These are phyloP conservation scores for Juglanconis sp. DNA, from an alignment of 2,329 filamentous ascomycete genomes.

Conservation along the genomic window DNA sequence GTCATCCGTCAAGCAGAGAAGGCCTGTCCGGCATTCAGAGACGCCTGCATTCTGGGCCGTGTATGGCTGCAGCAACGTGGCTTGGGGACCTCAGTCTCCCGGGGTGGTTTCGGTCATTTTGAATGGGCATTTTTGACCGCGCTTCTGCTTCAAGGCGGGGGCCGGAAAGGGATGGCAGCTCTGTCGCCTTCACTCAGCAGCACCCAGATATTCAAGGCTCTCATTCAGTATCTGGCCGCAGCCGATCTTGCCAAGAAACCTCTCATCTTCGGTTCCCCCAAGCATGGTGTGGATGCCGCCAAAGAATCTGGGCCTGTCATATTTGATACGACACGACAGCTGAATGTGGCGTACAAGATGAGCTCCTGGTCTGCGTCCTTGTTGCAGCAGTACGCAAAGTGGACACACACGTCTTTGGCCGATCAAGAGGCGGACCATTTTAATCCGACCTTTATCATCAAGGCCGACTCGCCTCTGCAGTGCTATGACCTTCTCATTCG, in stretches of 20 bases:
- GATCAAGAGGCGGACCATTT: constrained; percentile 77
- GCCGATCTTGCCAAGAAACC: constrained; percentile 70
- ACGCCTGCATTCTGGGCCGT: constrained; percentile 81
- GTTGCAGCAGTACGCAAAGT: constrained; percentile 70
- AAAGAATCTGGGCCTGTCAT: constrained; percentile 61
- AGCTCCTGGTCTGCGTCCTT: constrained; percentile 74
- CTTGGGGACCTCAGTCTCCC: constrained; percentile 64
- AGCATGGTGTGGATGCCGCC: constrained; percentile 37
- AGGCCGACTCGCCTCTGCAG: constrained; percentile 51
- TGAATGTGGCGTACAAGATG: constrained; percentile 92
- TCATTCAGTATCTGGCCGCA: constrained; percentile 78
- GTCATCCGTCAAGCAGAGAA: constrained; percentile 67
- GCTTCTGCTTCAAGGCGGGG: constrained; percentile 74
- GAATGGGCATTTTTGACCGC: constrained; percentile 85
- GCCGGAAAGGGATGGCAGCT: constrained; percentile 65
- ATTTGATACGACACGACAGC: constrained; percentile 69
- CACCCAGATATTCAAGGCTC: constrained; percentile 92
- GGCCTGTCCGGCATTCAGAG: constrained; percentile 69
- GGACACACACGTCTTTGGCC: constrained; percentile 71
- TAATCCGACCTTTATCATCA: constrained; percentile 75
- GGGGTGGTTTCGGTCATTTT: constrained; percentile 87
- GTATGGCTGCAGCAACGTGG: constrained; percentile 89
- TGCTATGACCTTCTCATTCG: constrained; percentile 50
- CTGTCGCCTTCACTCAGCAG: constrained; percentile 80
- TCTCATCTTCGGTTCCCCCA: constrained; percentile 49